Base-by-base conservation (phyloP, 345 rosid genomes). In the Cardamine resedifolia region DNA sequence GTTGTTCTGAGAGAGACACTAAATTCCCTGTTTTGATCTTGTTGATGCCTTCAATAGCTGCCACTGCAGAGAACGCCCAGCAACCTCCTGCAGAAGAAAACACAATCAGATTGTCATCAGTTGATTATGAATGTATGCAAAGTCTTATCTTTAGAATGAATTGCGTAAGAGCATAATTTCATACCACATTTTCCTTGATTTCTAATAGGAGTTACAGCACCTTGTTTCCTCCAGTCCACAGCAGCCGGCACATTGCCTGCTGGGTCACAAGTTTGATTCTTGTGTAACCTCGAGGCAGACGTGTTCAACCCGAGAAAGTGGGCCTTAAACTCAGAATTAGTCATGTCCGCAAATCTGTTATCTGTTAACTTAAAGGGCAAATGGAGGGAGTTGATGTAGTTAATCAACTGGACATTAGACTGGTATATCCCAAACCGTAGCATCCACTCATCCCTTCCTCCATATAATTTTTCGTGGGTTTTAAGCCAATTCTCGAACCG, bases 31-130 rank as follows among this genome's bases (percentile, higher is more conserved):
- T 88, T 68, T 81, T 83, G 57, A 95, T 84, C 68, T 84, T 75
- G 85, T 83, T 83, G 82, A 90, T 81, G 73, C 96, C 92, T 82
- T 95, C 92, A 18, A 91, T 78, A 1, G 99, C 94, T 45, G 93
- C 90, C 59, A 91, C 88, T 4, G 99, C 87, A 4, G 98, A 86
- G 36, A 95, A 95, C 5, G 98, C 99, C 99, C 99, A 95, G 63
- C 98, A 95, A 64, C 96, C 85, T 68, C 96, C 96, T 90, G 86
- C 28, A 72, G 53, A 16, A 70, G 38, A 27, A 48, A 65, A 44
- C 4, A 7, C 31, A 28, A 28, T 28, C 31, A 28, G 31, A 28
- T 28, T 27, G 4, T 27, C 5, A 27, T 27, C 28, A 27, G 28
- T 27, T 27, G 28, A 27, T 27, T 27, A 5, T 24, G 43, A 64